A percentile compares a stretch with the other conserved stretches of the same genome.
Evolutionary conservation across 257 asterid genomes (phyloP).

Genomic region (Apocynum venetum): DNA sequence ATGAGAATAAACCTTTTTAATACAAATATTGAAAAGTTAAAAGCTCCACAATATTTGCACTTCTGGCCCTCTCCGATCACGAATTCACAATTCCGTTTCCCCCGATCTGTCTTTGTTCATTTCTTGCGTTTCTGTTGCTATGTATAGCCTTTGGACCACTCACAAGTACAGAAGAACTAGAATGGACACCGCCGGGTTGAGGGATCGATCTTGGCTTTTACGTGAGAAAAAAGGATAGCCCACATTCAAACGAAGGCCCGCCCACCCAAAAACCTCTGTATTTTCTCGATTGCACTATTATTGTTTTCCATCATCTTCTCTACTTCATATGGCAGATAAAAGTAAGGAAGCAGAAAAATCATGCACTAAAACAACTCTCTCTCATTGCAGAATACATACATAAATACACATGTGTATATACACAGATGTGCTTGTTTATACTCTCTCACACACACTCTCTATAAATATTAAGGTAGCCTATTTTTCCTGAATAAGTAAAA

Average conservation of each 20-base stretch:
- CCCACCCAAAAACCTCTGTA: neutral
- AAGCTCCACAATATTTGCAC: slow-evolving; percentile 18
- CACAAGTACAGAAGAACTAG: slow-evolving; percentile 15
- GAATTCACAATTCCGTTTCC: neutral
- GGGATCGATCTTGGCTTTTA: neutral
- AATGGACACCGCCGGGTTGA: slow-evolving; percentile 12
- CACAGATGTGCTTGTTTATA: neutral
- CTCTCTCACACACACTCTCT: neutral
- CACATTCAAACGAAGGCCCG: slow-evolving; percentile 9
- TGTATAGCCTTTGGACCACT: slow-evolving; percentile 15
- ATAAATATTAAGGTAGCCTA: too few species aligned
- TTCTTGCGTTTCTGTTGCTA: neutral
- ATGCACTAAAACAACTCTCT: neutral
- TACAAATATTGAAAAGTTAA: slow-evolving; percentile 8
- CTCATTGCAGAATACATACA: neutral
- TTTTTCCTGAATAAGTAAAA: slow-evolving; percentile 14
- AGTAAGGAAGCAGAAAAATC: neutral
- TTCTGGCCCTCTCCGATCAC: slow-evolving; percentile 17
- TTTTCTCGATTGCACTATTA: neutral
- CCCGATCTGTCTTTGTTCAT: slow-evolving; percentile 2
- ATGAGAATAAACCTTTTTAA: slow-evolving; percentile 26
- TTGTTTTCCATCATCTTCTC: neutral
- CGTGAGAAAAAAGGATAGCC: neutral
- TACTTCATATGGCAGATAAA: neutral
- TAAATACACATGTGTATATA: neutral